Base-by-base conservation (phyloP, 2,329 filamentous ascomycete genomes). In the Stenocarpella maydis region DNA sequence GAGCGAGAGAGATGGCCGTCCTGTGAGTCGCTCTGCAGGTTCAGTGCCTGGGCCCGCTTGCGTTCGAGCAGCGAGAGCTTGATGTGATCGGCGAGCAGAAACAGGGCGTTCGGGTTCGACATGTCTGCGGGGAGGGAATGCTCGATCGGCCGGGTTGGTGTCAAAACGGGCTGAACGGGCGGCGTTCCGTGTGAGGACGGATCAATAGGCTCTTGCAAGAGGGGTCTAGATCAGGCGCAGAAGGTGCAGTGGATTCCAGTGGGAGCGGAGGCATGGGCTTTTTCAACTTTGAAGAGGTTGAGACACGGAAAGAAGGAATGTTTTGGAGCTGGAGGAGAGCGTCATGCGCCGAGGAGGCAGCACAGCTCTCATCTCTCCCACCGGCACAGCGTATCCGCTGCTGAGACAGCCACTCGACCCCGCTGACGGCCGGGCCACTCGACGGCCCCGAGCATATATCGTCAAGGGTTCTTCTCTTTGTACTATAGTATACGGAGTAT, bases 51-150 rank as follows among this genome's bases (percentile, higher is more conserved):
- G 60, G 95, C 94, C 69, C 95, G 91, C 82, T 97, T 91, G 69
- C 95, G 90, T 83, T 98, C 96, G 31, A 98, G 90, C 19, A 99
- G 87, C 17, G 95, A 97, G 71, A 98, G 89, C 82, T 98, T 98
- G 85, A 98, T 93, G 81, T 98, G 95, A 82, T 99, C 96, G 76
- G 95, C 94, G 69, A 98, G 89, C 66, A 98, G 91, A 79, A 95
- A 94, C 74, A 98, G 91, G 80, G 98, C 95, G 77, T 89, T 90
- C 47, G 87, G 81, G 74, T 86, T 90, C 72, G 85, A 82, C 86
- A 88, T 76, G 71, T 77, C 61, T 58, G 52, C 53, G 52, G 49
- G 41, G 64, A 34, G 52, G 21, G 24, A 26, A 31, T 24, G 24
- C 1, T 61, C 28, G 24, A 34, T 37, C 58, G 34, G 50, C 24